phyloP scores from a whole-genome alignment of 73 alveolate genomes.

The Uronychia binucleata region DNA sequence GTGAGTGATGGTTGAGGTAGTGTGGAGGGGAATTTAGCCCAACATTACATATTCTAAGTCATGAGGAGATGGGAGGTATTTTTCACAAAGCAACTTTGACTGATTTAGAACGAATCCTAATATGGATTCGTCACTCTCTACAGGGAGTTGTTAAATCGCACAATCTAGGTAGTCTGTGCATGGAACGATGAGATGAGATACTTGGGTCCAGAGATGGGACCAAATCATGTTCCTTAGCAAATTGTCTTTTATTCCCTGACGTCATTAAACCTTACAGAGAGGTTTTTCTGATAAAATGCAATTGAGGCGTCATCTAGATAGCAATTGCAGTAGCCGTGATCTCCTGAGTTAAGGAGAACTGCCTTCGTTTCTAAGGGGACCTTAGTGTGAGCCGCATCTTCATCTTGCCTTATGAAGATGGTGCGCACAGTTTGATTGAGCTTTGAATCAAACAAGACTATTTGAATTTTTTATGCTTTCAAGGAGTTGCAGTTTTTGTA shows the following conservation, averaged over 20 bases:
- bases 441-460: not conserved
- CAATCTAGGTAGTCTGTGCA: not conserved
- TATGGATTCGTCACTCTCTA: not conserved
- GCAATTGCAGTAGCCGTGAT: not conserved
- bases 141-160: not conserved
- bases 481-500: not conserved
- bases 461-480: not conserved
- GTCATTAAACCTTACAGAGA: not conserved
- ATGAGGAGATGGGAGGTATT: no score
- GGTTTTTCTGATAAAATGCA: not conserved
- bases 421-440: not conserved
- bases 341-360: conserved; percentile 1
- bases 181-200: not conserved
- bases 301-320: not conserved
- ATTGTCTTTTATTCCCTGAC: not conserved
- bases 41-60: no score
- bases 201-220: not conserved
- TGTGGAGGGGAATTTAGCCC: no score
- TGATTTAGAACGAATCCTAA: no score
- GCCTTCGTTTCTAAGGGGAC: not conserved
- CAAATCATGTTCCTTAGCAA: not conserved
- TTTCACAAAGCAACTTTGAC: no score
- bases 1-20: no score
- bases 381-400: not conserved
- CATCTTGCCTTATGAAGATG: not conserved